Percentiles rank a stretch among this genome's conserved stretches.
These are phyloP conservation scores for Zhuliangozyma blackwelliae DNA, from an alignment of 1,139 yeast species.

Conservation along the genomic window DNA sequence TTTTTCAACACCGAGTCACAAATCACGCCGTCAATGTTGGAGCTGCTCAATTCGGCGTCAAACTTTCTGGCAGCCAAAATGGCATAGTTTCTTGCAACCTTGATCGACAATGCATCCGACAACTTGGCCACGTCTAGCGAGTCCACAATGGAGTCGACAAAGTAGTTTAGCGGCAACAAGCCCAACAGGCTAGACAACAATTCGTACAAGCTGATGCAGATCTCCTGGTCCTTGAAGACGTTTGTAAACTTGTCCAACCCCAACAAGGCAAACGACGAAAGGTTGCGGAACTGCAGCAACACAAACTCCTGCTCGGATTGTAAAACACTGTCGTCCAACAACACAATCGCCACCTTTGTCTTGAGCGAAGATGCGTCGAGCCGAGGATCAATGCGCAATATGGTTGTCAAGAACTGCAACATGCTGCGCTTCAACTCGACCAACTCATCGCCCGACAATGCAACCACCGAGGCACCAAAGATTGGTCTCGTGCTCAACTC, in stretches of 20 bases:
- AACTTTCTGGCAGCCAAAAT: slow-evolving; percentile 65
- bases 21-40: slow-evolving; percentile 36
- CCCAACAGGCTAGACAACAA: slow-evolving; percentile 61
- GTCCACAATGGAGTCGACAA: slow-evolving; percentile 60
- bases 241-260: slow-evolving; percentile 29
- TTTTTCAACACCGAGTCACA: slow-evolving; percentile 38
- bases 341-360: slow-evolving; percentile 53
- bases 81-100: slow-evolving; percentile 51
- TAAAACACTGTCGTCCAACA: slow-evolving; percentile 44
- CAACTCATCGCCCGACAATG: slow-evolving; percentile 49
- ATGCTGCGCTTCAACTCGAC: slow-evolving; percentile 46
- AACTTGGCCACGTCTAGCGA: slow-evolving; percentile 48
- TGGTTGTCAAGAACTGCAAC: slow-evolving; percentile 36
- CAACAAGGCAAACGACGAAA: slow-evolving; percentile 36
- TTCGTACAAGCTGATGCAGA: slow-evolving; percentile 30
- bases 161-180: slow-evolving; percentile 70
- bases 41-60: slow-evolving; percentile 50
- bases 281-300: slow-evolving; percentile 40
- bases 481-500: slow-evolving; percentile 51
- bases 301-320: slow-evolving; percentile 24
- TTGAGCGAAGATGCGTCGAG: slow-evolving; percentile 46
- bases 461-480: slow-evolving; percentile 58
- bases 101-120: slow-evolving; percentile 29
- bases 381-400: slow-evolving; percentile 7
- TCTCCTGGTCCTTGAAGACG: slow-evolving; percentile 13